Evolutionary conservation across 441 rosid species (phyloP).

Genomic region (Cnidoscolus chayamansa): DNA sequence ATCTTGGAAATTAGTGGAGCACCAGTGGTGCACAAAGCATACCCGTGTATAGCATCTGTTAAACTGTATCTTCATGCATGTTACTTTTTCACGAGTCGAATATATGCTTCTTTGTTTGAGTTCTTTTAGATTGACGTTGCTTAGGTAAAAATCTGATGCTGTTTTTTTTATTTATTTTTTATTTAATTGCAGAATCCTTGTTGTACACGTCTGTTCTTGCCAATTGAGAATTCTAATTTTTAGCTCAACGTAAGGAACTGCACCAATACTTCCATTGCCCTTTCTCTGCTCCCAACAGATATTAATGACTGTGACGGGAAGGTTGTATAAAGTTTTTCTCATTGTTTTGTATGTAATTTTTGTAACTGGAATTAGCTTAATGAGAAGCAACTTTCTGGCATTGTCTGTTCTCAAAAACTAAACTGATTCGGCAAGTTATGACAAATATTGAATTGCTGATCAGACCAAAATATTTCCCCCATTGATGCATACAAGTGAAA

Average conservation of each 20-base stretch:
- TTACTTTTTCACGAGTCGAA: neutral
- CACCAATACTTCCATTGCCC: slow-evolving; percentile 3
- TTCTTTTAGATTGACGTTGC: neutral
- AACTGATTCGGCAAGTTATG: neutral
- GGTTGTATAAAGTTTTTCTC: slow-evolving; percentile 36
- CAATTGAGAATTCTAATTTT: slow-evolving; percentile 27
- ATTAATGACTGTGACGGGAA: slow-evolving; percentile 22
- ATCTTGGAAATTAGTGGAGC: too few species aligned
- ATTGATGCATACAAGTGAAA: too few species aligned
- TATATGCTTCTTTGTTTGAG: neutral
- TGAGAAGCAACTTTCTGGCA: slow-evolving; percentile 39
- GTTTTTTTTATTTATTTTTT: neutral
- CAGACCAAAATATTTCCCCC: neutral
- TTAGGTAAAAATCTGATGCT: slow-evolving; percentile 5
- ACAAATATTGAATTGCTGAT: neutral
- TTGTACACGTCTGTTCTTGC: slow-evolving; percentile 37
- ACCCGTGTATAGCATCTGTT: neutral
- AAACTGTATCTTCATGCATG: neutral
- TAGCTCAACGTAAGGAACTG: slow-evolving; percentile 23
- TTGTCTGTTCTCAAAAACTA: neutral
- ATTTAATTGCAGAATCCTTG: slow-evolving; percentile 35
- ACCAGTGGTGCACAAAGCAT: too few species aligned
- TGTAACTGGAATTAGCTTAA: slow-evolving; percentile 38
- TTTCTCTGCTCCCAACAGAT: slow-evolving; percentile 10
- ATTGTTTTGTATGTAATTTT: slow-evolving; percentile 41